A percentile compares a stretch with the other conserved stretches of the same genome.
phyloP scores from a whole-genome alignment of 768 basidiomycete genomes.

The Megacollybia marginata region DNA sequence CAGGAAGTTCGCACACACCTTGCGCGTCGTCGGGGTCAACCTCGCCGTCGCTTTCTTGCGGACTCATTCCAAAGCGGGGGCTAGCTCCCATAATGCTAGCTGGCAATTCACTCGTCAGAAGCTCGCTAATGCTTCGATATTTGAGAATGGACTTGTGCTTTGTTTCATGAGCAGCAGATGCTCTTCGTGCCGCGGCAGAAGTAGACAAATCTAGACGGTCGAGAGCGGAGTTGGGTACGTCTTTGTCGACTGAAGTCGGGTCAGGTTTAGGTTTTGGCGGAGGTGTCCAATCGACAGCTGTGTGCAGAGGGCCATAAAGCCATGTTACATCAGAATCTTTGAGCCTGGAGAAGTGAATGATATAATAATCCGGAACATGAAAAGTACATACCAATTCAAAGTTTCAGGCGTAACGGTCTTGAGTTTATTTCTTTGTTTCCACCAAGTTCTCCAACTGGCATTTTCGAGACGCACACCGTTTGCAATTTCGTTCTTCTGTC shows the following conservation, averaged over 20 bases:
- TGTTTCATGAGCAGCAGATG: slow-evolving; percentile 6
- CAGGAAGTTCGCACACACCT: not conserved
- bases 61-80: slow-evolving; percentile 38
- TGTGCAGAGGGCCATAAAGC: slow-evolving; percentile 96
- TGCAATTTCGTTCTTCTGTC: slow-evolving; percentile 96
- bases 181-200: slow-evolving; percentile 3
- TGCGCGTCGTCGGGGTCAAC: not conserved
- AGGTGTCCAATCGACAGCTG: slow-evolving; percentile 79
- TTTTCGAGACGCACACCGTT: slow-evolving; percentile 95
- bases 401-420: slow-evolving; percentile 96
- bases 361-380: slow-evolving; percentile 1
- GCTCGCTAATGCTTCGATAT: slow-evolving; percentile 85
- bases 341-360: slow-evolving; percentile 54
- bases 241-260: slow-evolving; percentile 25
- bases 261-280: slow-evolving; percentile 47
- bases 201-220: slow-evolving; percentile 45
- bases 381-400: slow-evolving; percentile 82
- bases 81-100: slow-evolving; percentile 31
- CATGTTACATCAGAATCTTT: slow-evolving; percentile 99
- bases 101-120: slow-evolving; percentile 71
- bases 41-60: slow-evolving; percentile 47
- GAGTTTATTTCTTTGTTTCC: slow-evolving; percentile 96
- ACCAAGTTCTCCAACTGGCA: slow-evolving; percentile 98
- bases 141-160: slow-evolving; percentile 88
- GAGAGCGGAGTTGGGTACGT: slow-evolving; percentile 33